phyloP scores from a whole-genome alignment of 176 grass and related monocot species.

The Eleusine indica region DNA sequence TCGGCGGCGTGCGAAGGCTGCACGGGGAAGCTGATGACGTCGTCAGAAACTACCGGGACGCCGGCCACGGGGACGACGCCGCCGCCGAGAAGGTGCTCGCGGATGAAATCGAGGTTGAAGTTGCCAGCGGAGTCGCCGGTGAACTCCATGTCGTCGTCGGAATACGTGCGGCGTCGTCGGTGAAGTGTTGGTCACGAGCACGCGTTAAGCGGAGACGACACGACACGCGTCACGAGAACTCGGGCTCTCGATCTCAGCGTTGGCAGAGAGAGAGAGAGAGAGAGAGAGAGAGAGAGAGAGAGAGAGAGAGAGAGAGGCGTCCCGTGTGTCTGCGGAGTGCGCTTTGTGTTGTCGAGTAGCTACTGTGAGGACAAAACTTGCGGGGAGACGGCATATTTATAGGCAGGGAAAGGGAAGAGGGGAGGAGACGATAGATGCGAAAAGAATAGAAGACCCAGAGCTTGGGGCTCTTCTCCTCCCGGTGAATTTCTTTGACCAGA shows the following conservation, averaged over 20 bases:
- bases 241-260: background rate
- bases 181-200: background rate
- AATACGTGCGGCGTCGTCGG: conserved; percentile 16
- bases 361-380: conserved; percentile 25
- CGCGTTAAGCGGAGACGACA: background rate
- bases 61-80: too few relatives aligned
- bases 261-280: background rate
- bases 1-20: background rate
- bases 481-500: conserved; percentile 28
- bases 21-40: conserved; percentile 9
- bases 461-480: background rate
- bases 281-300: too few relatives aligned
- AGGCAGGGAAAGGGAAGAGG: background rate
- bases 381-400: background rate
- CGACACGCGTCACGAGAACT: background rate
- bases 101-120: conserved; percentile 51
- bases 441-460: background rate
- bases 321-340: background rate
- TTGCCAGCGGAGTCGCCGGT: conserved; percentile 31
- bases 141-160: conserved; percentile 49
- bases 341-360: background rate
- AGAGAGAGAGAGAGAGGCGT: background rate
- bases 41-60: background rate
- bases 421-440: background rate
- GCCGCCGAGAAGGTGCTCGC: conserved; percentile 53